Base-by-base conservation (phyloP, 1,284 basidiomycete species). In the Phaffia rhodozyma region DNA sequence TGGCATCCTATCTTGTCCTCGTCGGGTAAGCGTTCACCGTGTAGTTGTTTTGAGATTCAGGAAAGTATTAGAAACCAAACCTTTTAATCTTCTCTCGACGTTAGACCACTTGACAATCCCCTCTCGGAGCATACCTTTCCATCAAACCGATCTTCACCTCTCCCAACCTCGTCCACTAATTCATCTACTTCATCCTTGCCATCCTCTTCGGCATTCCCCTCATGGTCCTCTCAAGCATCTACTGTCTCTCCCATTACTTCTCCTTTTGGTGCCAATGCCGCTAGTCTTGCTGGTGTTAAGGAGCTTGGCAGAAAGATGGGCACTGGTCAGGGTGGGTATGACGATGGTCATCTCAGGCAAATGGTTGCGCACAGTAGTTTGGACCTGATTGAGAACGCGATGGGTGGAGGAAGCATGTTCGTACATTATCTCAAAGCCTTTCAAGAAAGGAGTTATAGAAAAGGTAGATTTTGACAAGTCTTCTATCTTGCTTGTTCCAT, bases 311-410 rank as follows among this genome's bases (percentile, higher is more conserved):
- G 63, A 30, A n/a, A 65, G 61, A 21, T 60, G 34, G 43, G 48
- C 59, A 32, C 70, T 82, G 86, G 75, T 85, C 85, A 25, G 84
- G 84, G 21, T 79, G 82, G 29, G 84, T 59, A 68, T 59, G 47
- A 88, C 74, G 90, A 92, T 71, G 81, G 88, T 61, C 89, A 94
- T 81, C 87, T 97, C 65, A 87, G 93, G 69, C 91, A 97, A 79
- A 92, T 97, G 87, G 89, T 96, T 70, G 91, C 91, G 49, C 92
- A 96, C 74, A 90, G 90, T 55, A 89, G 87, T 70, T 76, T 97
- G 72, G 92, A 94, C 76, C 84, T 85, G 69, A 83, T 97, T 66
- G 93, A 97, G 72, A 91, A 97, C 72, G 82, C 87, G 56, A 88
- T 91, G 83, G 82, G 86, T 67, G 85, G 85, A 68, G 89, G 91